Evolutionary conservation across 1,139 yeast genomes (phyloP).

Genomic region (Petasospora rhodanensis): DNA sequence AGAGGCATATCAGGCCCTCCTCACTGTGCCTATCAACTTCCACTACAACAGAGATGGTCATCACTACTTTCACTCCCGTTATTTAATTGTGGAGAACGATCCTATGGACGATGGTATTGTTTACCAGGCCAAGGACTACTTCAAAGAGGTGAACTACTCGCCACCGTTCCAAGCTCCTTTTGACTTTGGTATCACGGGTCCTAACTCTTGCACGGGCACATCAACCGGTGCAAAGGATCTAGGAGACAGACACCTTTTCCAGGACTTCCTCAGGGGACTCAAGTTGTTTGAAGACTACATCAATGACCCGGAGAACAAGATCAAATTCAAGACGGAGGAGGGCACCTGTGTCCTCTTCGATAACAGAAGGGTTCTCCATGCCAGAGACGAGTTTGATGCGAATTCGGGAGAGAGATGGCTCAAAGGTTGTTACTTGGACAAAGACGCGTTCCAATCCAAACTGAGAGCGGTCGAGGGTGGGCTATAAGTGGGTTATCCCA

Average conservation of each 20-base stretch:
- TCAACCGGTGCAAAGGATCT: slow-evolving; percentile 30
- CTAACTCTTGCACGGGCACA: slow-evolving; percentile 16
- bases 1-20: slow-evolving; percentile 59
- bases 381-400: slow-evolving; percentile 56
- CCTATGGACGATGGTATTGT: slow-evolving; percentile 22
- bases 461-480: slow-evolving; percentile 34
- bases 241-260: slow-evolving; percentile 37
- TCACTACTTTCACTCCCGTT: slow-evolving; percentile 61
- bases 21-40: slow-evolving; percentile 62
- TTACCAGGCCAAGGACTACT: slow-evolving; percentile 32
- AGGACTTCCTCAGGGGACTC: slow-evolving; percentile 58
- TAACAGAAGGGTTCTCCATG: slow-evolving; percentile 70
- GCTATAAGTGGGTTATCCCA: background rate
- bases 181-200: slow-evolving; percentile 43
- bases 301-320: slow-evolving; percentile 51
- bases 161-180: slow-evolving; percentile 88
- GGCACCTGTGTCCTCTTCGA: slow-evolving; percentile 68
- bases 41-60: slow-evolving; percentile 65
- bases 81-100: slow-evolving; percentile 59
- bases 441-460: slow-evolving; percentile 67
- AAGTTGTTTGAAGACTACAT: slow-evolving; percentile 55
- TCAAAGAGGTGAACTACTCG: slow-evolving; percentile 66
- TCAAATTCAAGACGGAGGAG: slow-evolving; percentile 53
- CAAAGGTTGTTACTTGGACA: slow-evolving; percentile 75
- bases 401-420: slow-evolving; percentile 61